Conservation (phyloP, 768 basidiomycete species). For the Pisolithus microcarpus region DNA sequence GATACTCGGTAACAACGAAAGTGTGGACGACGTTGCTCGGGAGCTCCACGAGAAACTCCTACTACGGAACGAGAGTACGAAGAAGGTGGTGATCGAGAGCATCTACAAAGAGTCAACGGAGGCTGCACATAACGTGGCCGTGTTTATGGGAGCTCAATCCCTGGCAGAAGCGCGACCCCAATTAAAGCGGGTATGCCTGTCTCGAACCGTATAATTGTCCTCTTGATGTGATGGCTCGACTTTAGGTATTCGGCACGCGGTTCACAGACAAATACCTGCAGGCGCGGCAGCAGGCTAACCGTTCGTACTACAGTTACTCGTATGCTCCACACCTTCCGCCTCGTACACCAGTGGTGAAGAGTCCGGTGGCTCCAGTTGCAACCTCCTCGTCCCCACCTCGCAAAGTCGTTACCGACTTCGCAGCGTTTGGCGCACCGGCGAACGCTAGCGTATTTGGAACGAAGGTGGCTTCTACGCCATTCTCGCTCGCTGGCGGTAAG, state of each 20-base stretch:
- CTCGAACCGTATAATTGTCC: conserved; percentile 3
- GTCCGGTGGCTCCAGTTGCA: conserved; percentile 15
- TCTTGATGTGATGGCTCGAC: conserved; percentile 7
- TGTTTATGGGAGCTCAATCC: conserved; percentile 69
- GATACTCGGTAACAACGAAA: conserved; percentile 88
- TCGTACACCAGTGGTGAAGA: conserved; percentile 36
- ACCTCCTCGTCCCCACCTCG: conserved; percentile 62
- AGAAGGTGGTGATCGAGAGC: conserved; percentile 92
- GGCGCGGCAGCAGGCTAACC: conserved; percentile 52
- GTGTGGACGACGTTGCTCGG: conserved; percentile 92
- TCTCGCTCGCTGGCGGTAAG: conserved; percentile 71
- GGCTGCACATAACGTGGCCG: conserved; percentile 80
- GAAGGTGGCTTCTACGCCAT: conserved; percentile 73
- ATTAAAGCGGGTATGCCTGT: conserved; percentile 62
- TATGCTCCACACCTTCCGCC: conserved; percentile 43
- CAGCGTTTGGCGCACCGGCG: conserved; percentile 72
- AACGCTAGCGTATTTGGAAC: conserved; percentile 78
- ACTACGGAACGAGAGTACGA: conserved; percentile 92
- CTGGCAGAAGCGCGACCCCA: conserved; percentile 68
- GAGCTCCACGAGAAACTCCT: conserved; percentile 89
- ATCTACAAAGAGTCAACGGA: conserved; percentile 92
- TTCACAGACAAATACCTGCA: conserved; percentile 96
- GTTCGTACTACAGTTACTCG: conserved; percentile 48
- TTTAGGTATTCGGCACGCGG: conserved; percentile 84
- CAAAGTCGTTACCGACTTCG: conserved; percentile 85